Evolutionary conservation across 2,329 filamentous ascomycete species (phyloP), one percentile per base, ranked within the genome.

Genomic region (Penicillium sp.): DNA sequence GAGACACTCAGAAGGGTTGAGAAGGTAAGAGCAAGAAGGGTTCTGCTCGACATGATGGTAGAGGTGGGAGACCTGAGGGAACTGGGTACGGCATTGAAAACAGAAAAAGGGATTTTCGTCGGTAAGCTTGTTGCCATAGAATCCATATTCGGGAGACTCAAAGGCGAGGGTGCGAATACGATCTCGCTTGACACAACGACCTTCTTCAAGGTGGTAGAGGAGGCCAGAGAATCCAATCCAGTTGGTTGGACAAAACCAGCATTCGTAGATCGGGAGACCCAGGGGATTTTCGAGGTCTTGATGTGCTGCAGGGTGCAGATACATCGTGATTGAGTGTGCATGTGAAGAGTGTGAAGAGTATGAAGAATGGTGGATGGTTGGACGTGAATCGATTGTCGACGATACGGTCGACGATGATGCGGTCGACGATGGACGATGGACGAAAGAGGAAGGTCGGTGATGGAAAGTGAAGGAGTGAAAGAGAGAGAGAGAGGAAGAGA

Each of bases 161-260:
- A 57, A 57, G 6, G 50, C 55, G 9, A 57, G 55, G 4, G 42
- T 29, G 3, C 35, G 50, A 2, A 57, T 57, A 0, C 50, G 50
- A 2, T 54, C 27, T 3, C 19, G n/a, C 33, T 48, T 54, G 3
- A 57, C 50, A 5, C 55, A 57, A 2, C 33, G 17, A 4, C 50
- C 50, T 7, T 47, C 12, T 33, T 57, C 55, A 1, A 53, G 42
- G 21, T 57, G 55, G 4, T 12, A 37, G 1, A 57, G 55, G 1
- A 57, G 35, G 2, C 27, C 50, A 1, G 50, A 54, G 10, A 57
- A 57, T 0, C 50, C 55, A 4, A 31, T 12, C 19, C 42, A 57
- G 17, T 21, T 13, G 0, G 23, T 27, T 13, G 21, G 17, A 12
- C 55, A 57, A 17, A 57, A 57, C 55, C 55, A 57, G 21, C 55